Percentiles rank a stretch among this genome's conserved stretches.
These are phyloP conservation scores for Lipomyces starkeyi DNA, from an alignment of 805 yeast genomes.

Conservation along the genomic window DNA sequence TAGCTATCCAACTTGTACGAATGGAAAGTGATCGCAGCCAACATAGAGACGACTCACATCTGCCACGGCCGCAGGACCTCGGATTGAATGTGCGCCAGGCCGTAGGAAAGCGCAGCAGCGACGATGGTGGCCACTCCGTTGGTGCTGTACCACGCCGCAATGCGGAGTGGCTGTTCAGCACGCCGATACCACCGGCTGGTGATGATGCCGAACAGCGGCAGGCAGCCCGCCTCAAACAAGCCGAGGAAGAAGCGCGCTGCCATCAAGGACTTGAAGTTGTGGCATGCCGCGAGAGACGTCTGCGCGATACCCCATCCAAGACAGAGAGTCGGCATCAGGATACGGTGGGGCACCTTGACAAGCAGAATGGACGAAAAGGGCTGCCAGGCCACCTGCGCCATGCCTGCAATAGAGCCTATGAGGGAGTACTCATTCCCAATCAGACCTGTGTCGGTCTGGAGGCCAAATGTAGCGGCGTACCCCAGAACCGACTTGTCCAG, in stretches of 20 bases:
- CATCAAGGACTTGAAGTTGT: conserved; percentile 53
- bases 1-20: neutral
- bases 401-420: neutral
- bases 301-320: conserved; percentile 55
- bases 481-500: too few relatives aligned
- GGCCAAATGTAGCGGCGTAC: neutral
- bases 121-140: conserved; percentile 43
- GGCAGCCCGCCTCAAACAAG: conserved; percentile 56
- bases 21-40: neutral
- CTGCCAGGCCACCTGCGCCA: conserved; percentile 1
- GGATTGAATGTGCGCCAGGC: conserved; percentile 21
- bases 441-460: neutral
- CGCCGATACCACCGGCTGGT: conserved; percentile 66
- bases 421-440: neutral
- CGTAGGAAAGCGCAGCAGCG: conserved; percentile 24
- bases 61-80: conserved; percentile 25
- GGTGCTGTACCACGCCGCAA: conserved; percentile 47
- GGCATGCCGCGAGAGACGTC: conserved; percentile 50
- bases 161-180: conserved; percentile 57
- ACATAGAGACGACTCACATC: neutral
- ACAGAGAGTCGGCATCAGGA: conserved; percentile 55
- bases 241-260: conserved; percentile 55
- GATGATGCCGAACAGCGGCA: conserved; percentile 60
- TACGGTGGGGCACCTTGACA: conserved; percentile 57
- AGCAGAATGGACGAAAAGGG: conserved; percentile 9